Evolutionary conservation across 352 stramenopile genomes (phyloP), one percentile per base, ranked within the genome.

Genomic region (Globisporangium spinosum): DNA sequence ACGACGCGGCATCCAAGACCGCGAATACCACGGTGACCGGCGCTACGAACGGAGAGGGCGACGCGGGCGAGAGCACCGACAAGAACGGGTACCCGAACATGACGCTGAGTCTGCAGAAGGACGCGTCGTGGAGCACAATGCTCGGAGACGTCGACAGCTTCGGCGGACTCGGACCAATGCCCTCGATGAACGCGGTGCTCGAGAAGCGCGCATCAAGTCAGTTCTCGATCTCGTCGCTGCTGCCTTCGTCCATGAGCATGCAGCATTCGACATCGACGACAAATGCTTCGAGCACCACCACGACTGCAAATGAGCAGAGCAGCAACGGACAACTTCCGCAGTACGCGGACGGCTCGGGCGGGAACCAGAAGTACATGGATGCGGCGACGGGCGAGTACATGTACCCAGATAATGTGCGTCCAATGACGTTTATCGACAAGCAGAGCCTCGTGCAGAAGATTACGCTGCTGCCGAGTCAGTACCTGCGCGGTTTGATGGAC

Each of bases 361-460:
- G 79, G 40, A 92, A 90, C 63, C 83, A 84, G 34, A 90, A 90
- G 66, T 89, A 82, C 71, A 77, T 89, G 69, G 78, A 90, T 63
- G 63, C 76, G 4, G 73, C 62, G 43, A 92, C 80, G 25, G 84
- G 84, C 32, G 87, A 95, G 62, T 95, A 89, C 70, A 92, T 95
- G 87, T 95, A 95, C 72, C 83, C 83, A 29, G 85, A 89, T 6
- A 86, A 91, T 55, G 83, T 95, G 61, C 86, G 91, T 63, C 87
- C 85, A 53, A 95, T 95, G 87, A 89, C 82, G 40, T 93, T 93
- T 60, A 77, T 80, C 22, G 87, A 95, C 67, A 95, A 95, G 65
- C 85, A 95, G 67, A 77, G 79, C 7, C 79, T 95, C 7, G 87
- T 95, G 27, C 85, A 95, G 73, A 93, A 90, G 70, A 95, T 95